Conservation (phyloP, 495 filamentous ascomycete genomes). For the Hypoxylon perforatum region DNA sequence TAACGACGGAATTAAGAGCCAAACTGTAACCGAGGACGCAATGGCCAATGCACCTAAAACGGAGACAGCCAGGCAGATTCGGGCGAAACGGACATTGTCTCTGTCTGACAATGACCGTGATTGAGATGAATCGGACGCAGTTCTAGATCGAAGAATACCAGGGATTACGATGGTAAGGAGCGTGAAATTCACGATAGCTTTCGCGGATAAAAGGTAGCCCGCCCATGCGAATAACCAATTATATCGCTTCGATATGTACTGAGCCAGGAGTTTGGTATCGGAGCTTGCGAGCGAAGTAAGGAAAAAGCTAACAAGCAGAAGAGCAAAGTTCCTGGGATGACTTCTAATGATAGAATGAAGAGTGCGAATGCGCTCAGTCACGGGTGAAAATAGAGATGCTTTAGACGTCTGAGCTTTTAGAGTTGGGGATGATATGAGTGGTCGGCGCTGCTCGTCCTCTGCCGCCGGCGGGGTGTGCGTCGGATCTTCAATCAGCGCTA, state of each 20-base stretch:
- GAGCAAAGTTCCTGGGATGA: constrained; percentile 46
- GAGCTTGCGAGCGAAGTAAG: constrained; percentile 58
- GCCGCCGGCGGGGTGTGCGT: constrained; percentile 3
- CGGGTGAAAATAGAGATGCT: constrained; percentile 19
- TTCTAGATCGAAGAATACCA: constrained; percentile 37
- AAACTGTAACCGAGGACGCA: constrained; percentile 44
- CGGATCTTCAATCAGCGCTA: constrained; percentile 40
- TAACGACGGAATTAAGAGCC: constrained; percentile 51
- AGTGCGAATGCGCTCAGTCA: constrained; percentile 40
- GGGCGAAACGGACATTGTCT: constrained; percentile 46
- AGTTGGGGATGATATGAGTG: constrained; percentile 46
- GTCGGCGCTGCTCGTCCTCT: constrained; percentile 42
- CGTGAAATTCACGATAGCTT: constrained; percentile 57
- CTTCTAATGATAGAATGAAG: constrained; percentile 41
- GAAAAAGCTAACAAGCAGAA: constrained; percentile 54
- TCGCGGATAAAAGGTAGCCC: constrained; percentile 57
- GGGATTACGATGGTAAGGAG: constrained; percentile 53
- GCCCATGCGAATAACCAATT: constrained; percentile 53
- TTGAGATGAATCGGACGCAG: constrained; percentile 14
- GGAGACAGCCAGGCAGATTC: constrained; percentile 51
- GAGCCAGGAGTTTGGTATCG: constrained; percentile 58
- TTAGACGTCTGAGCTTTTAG: constrained; percentile 37
- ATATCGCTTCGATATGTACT: constrained; percentile 58
- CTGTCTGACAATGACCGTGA: constrained; percentile 41
- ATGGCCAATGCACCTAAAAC: constrained; percentile 55